phyloP scores from a whole-genome alignment of 2,329 filamentous ascomycete genomes.

The Penicillium sclerotigenum region DNA sequence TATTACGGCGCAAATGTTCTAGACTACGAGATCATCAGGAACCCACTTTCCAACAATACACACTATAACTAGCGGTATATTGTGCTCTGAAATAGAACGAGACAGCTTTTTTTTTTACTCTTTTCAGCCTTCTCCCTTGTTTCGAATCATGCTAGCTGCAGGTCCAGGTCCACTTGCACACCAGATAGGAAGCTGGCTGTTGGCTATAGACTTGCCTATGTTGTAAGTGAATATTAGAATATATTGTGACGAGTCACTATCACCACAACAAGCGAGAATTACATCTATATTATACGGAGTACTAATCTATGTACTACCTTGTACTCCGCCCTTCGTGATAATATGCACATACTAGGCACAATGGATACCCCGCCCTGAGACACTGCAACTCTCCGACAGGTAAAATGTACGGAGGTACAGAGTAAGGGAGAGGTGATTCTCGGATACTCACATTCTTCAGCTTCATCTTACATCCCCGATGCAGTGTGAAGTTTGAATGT shows the following conservation, averaged over 20 bases:
- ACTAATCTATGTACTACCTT: neutral
- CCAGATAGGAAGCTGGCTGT: conserved; percentile 5
- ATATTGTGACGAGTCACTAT: neutral
- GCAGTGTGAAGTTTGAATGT: neutral
- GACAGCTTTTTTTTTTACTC: neutral
- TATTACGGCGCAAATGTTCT: neutral
- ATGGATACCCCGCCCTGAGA: conserved; percentile 5
- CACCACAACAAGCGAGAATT: neutral
- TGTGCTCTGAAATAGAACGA: no score
- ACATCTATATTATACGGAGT: neutral
- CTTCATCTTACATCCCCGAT: conserved; percentile 6
- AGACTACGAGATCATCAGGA: conserved; percentile 9
- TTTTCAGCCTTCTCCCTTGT: neutral
- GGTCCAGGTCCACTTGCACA: neutral
- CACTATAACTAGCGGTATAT: no score
- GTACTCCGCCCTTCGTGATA: neutral
- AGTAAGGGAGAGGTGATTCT: conserved; percentile 3
- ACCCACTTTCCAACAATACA: conserved; percentile 1
- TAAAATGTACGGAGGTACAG: neutral
- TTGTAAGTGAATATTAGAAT: neutral
- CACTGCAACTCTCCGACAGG: conserved; percentile 3
- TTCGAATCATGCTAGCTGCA: conserved; percentile 4
- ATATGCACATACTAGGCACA: conserved; percentile 6
- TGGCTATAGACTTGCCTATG: neutral
- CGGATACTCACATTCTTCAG: conserved; percentile 9